Percentiles rank a stretch among this genome's conserved stretches.
These are phyloP conservation scores for Mycena metata DNA, from an alignment of 768 basidiomycete genomes.

Conservation along the genomic window DNA sequence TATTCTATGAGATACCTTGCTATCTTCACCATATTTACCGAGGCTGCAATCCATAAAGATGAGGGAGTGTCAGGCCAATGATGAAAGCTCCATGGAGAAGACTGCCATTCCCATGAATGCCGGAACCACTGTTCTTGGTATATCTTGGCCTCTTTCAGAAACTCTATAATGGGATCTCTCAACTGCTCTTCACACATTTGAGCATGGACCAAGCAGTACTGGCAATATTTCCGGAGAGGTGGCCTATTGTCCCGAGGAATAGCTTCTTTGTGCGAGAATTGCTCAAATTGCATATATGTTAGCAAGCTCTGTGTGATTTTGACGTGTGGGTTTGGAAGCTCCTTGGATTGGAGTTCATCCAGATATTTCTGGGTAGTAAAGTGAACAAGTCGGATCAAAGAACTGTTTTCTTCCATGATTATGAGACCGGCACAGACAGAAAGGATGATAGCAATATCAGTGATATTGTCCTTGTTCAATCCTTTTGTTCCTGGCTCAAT, in stretches of 20 bases:
- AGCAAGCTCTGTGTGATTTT: slow-evolving; percentile 4
- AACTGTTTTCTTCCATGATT: not conserved
- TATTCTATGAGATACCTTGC: too few relatives aligned
- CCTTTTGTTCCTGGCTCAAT: not conserved
- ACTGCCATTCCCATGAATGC: too few relatives aligned
- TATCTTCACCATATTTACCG: too few relatives aligned
- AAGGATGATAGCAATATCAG: slow-evolving; percentile 1
- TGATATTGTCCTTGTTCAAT: not conserved
- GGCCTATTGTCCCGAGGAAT: not conserved
- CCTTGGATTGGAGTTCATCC: not conserved
- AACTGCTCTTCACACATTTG: too few relatives aligned
- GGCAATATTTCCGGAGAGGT: not conserved
- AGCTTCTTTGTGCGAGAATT: too few relatives aligned
- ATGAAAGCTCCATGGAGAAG: too few relatives aligned
- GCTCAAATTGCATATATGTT: slow-evolving; percentile 2
- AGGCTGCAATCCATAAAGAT: too few relatives aligned
- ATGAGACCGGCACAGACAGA: not conserved
- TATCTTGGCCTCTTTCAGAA: too few relatives aligned
- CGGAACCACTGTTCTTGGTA: too few relatives aligned
- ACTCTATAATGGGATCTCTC: too few relatives aligned
- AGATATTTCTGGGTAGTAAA: slow-evolving; percentile 12
- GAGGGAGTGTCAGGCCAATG: too few relatives aligned
- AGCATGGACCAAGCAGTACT: too few relatives aligned
- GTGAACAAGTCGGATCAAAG: slow-evolving; percentile 12
- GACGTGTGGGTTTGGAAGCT: slow-evolving; percentile 1